Base-by-base conservation (phyloP, 345 rosid species). In the Syzygium grande region DNA sequence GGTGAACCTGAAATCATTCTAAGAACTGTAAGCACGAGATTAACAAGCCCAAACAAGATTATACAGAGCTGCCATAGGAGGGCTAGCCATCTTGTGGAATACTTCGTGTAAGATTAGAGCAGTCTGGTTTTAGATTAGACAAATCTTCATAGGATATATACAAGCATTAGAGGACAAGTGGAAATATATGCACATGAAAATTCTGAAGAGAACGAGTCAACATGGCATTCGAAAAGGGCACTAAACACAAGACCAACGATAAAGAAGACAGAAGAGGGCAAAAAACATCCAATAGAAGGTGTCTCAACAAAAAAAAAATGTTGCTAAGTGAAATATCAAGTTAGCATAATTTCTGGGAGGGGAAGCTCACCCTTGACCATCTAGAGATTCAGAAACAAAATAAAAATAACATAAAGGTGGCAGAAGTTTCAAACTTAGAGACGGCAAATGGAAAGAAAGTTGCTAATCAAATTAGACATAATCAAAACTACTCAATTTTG, bases 1-100 rank as follows among this genome's bases (percentile, higher is more conserved):
- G 92, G 87, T 98, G 99, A 87, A 98, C 99, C 99, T 98, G 91
- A 84, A 94, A 89, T 89, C 34, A 51, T 52, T 87, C 34, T 61
- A 79, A 56, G 49, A 63, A 91, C 87, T 55, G 30, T 55, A 19
- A 91, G 80, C 85, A 73, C 0, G 2, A 73, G 80, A 73, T 34
- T 34, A 73, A 34, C 4, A 7, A 27, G 52, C 56, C 79, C 78
- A 85, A 65, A 73, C 29, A 46, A 46, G 83, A 6, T 61, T 34
- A 83, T 25, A 56, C 2, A 9, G 63, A 56, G 63, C n/a, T 25
- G n/a, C 63, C 63, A 25, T 23, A 23, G 23, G 83, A 38, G 83
- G 83, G 83, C 83, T 10, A 73, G 38, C 83, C 49, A 73, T 73
- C 49, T 38, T 9, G 27, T 38, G 7, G 13, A 11, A 73, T 19